Conservation (phyloP, 2,329 filamentous ascomycete species). For the Cercospora sesami region DNA sequence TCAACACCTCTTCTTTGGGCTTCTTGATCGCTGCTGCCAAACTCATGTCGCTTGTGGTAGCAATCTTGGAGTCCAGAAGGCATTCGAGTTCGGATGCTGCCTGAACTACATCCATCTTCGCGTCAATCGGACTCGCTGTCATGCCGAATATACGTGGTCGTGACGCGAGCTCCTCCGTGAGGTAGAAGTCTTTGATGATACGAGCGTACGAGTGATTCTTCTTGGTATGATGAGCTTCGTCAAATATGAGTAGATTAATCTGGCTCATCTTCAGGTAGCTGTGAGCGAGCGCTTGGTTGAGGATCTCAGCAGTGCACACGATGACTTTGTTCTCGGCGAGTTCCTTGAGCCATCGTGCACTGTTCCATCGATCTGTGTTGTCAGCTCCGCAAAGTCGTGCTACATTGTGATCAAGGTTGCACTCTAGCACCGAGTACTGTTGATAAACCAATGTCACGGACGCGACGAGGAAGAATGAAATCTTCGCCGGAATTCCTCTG, state of each 20-base stretch:
- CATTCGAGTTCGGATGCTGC: constrained; percentile 70
- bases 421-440: constrained; percentile 76
- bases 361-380: constrained; percentile 61
- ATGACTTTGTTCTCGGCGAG: constrained; percentile 73
- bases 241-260: constrained; percentile 89
- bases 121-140: constrained; percentile 94
- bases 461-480: constrained; percentile 83
- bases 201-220: constrained; percentile 87
- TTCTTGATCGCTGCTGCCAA: constrained; percentile 60
- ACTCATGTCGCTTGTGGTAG: constrained; percentile 66
- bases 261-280: constrained; percentile 77
- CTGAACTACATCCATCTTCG: constrained; percentile 68
- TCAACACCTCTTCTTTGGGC: constrained; percentile 60
- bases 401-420: constrained; percentile 76
- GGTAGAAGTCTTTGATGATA: constrained; percentile 86
- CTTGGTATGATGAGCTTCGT: constrained; percentile 95
- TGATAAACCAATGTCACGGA: constrained; percentile 89
- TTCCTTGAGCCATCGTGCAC: constrained; percentile 59
- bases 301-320: constrained; percentile 87
- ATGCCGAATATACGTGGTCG: constrained; percentile 86
- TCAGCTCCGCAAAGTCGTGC: constrained; percentile 73
- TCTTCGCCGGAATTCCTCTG: constrained; percentile 59
- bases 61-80: constrained; percentile 78
- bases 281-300: constrained; percentile 74
- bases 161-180: constrained; percentile 48